phyloP scores from a whole-genome alignment of 2,329 filamentous ascomycete species.

The Lachnellula subtilissima region DNA sequence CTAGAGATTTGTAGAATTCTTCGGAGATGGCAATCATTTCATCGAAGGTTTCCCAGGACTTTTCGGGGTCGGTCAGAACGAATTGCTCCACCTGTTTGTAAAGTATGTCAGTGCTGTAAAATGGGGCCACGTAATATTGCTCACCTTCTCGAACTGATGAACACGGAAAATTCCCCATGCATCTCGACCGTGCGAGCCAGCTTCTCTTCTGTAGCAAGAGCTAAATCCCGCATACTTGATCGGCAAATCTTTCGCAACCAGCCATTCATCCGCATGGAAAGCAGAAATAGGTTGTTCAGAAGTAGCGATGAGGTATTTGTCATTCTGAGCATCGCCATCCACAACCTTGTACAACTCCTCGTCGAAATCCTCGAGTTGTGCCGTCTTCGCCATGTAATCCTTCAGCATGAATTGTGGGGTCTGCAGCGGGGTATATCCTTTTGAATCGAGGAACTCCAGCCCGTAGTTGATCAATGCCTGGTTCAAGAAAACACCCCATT shows the following conservation, averaged over 20 bases:
- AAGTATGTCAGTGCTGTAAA: slow-evolving; percentile 25
- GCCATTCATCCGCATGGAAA: slow-evolving; percentile 90
- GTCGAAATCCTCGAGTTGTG: slow-evolving; percentile 94
- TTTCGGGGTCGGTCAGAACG: slow-evolving; percentile 75
- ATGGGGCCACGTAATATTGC: slow-evolving; percentile 10
- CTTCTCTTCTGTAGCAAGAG: slow-evolving; percentile 94
- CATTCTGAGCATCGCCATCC: slow-evolving; percentile 77
- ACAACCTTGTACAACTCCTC: slow-evolving; percentile 98
- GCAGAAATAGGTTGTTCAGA: slow-evolving; percentile 94
- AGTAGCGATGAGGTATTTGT: slow-evolving; percentile 77
- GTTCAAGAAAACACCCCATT: slow-evolving; percentile 87
- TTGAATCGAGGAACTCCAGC: slow-evolving; percentile 76
- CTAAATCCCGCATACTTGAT: slow-evolving; percentile 90
- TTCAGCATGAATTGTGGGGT: slow-evolving; percentile 93
- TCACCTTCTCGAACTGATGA: slow-evolving; percentile 91
- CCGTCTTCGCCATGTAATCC: slow-evolving; percentile 96
- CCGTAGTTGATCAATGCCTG: slow-evolving; percentile 94
- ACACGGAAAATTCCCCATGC: slow-evolving; percentile 98
- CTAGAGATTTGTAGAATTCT: slow-evolving; percentile 89
- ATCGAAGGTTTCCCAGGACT: slow-evolving; percentile 90
- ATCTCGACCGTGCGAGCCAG: slow-evolving; percentile 84
- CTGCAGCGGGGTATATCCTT: slow-evolving; percentile 77
- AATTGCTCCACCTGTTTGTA: slow-evolving; percentile 66
- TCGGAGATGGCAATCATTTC: slow-evolving; percentile 88
- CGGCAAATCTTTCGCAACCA: slow-evolving; percentile 76